Evolutionary conservation across 495 filamentous ascomycete genomes (phyloP).

Genomic region (Penicillium macrosclerotiorum): DNA sequence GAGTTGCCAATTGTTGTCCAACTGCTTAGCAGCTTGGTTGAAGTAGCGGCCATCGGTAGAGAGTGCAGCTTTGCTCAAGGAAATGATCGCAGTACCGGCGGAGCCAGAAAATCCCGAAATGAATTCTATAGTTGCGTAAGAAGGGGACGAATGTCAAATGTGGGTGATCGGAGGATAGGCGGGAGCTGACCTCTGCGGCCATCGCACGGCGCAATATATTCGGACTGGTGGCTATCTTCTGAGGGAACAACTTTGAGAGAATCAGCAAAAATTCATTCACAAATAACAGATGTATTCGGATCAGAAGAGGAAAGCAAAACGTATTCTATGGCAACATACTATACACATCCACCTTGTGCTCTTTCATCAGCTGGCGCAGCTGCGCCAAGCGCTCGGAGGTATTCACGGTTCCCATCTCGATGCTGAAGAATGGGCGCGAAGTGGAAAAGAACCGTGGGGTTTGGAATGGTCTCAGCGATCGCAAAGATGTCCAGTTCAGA

Average conservation of each 20-base stretch:
- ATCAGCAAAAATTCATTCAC: slow-evolving; percentile 12
- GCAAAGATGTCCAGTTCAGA: slow-evolving; percentile 34
- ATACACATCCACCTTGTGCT: slow-evolving; percentile 87
- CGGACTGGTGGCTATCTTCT: slow-evolving; percentile 95
- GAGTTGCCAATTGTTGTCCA: slow-evolving; percentile 88
- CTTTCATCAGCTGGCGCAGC: slow-evolving; percentile 84
- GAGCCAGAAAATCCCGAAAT: slow-evolving; percentile 96
- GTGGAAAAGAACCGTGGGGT: slow-evolving; percentile 37
- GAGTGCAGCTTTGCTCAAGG: slow-evolving; percentile 79
- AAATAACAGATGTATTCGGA: neutral
- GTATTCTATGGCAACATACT: slow-evolving; percentile 60
- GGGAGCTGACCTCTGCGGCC: slow-evolving; percentile 69
- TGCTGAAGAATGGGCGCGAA: slow-evolving; percentile 33
- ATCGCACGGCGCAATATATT: slow-evolving; percentile 96
- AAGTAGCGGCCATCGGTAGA: slow-evolving; percentile 98
- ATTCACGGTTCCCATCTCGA: slow-evolving; percentile 82
- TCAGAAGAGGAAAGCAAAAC: slow-evolving; percentile 5
- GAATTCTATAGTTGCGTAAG: slow-evolving; percentile 57
- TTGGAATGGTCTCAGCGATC: slow-evolving; percentile 31
- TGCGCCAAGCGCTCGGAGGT: slow-evolving; percentile 73
- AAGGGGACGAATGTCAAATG: slow-evolving; percentile 12
- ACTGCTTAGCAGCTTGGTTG: slow-evolving; percentile 91
- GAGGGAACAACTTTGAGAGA: slow-evolving; percentile 80
- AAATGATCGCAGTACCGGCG: slow-evolving; percentile 88
- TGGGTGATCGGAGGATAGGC: neutral